Percentiles rank a stretch among this genome's conserved stretches.
phyloP scores from a whole-genome alignment of 768 basidiomycete genomes.

The Kockovaella imperatae region DNA sequence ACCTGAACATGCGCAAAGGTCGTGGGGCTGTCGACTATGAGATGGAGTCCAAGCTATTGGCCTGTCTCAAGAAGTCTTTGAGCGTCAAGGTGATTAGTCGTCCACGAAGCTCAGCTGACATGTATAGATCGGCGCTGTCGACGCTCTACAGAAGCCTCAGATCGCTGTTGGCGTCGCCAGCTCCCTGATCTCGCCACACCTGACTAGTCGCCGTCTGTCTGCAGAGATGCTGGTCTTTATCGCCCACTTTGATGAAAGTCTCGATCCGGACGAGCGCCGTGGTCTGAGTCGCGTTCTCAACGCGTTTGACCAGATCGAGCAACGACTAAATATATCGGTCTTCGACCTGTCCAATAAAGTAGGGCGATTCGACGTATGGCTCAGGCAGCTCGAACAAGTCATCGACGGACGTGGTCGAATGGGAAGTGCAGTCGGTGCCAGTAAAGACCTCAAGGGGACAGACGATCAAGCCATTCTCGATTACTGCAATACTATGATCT shows the following conservation, averaged over 20 bases:
- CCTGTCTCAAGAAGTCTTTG: constrained; percentile 74
- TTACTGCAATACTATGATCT: constrained; percentile 38
- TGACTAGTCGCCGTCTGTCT: constrained; percentile 68
- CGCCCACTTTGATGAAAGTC: constrained; percentile 59
- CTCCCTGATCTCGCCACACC: constrained; percentile 70
- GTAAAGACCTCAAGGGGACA: constrained; percentile 64
- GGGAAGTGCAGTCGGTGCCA: constrained; percentile 91
- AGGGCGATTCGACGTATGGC: constrained; percentile 71
- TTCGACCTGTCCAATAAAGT: constrained; percentile 27
- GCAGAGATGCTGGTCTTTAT: constrained; percentile 72
- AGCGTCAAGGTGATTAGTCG: constrained; percentile 50
- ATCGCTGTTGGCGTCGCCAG: constrained; percentile 73
- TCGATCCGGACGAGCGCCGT: constrained; percentile 44
- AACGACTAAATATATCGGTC: constrained; percentile 19
- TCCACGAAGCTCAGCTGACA: constrained; percentile 7
- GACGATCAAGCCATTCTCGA: constrained; percentile 49
- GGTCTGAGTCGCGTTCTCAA: constrained; percentile 62
- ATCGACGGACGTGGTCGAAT: constrained; percentile 82
- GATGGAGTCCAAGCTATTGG: constrained; percentile 80
- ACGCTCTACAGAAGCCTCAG: constrained; percentile 63
- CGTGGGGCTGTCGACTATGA: constrained; percentile 54
- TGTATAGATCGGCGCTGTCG: constrained; percentile 57
- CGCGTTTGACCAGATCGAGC: constrained; percentile 55
- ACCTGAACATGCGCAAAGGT: constrained; percentile 43
- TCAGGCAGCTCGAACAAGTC: constrained; percentile 66